phyloP scores from a whole-genome alignment of 805 yeast species.

The Lipomyces spencermartinsiae region DNA sequence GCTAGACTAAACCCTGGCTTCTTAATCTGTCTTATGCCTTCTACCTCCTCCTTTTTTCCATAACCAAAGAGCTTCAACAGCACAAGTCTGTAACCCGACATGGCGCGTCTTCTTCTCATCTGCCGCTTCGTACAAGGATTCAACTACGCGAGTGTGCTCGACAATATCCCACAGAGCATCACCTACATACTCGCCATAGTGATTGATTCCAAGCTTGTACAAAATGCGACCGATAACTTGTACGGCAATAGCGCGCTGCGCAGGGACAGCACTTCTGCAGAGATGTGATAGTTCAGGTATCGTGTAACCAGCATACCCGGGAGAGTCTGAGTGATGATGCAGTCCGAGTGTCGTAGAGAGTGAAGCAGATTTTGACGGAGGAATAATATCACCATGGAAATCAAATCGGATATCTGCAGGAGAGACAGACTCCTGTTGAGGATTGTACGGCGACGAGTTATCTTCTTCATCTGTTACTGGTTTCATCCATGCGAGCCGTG shows the following conservation, averaged over 20 bases:
- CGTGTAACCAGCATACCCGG: constrained; percentile 92
- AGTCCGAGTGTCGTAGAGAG: constrained; percentile 70
- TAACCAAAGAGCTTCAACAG: constrained; percentile 89
- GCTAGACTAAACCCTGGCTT: neutral
- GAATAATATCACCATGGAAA: constrained; percentile 78
- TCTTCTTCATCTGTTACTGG: constrained; percentile 55
- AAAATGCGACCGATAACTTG: constrained; percentile 86
- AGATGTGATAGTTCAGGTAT: constrained; percentile 79
- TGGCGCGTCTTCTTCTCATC: constrained; percentile 68
- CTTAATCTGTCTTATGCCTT: constrained; percentile 30
- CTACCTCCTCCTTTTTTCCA: constrained; percentile 59
- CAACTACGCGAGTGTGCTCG: constrained; percentile 65
- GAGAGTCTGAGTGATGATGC: constrained; percentile 90
- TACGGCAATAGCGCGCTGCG: constrained; percentile 86
- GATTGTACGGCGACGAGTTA: constrained; percentile 49
- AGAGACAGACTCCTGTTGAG: constrained; percentile 48
- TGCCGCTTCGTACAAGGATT: constrained; percentile 65
- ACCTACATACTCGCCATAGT: constrained; percentile 56
- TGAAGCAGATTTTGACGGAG: constrained; percentile 57
- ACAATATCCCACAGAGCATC: constrained; percentile 73
- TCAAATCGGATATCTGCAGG: constrained; percentile 81
- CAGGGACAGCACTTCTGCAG: constrained; percentile 76
- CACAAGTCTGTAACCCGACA: constrained; percentile 78
- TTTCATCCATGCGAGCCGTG: constrained; percentile 90
- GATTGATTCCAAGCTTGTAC: constrained; percentile 71